Evolutionary conservation across 331 rosid species (phyloP).

Genomic region (Quercus phellos): DNA sequence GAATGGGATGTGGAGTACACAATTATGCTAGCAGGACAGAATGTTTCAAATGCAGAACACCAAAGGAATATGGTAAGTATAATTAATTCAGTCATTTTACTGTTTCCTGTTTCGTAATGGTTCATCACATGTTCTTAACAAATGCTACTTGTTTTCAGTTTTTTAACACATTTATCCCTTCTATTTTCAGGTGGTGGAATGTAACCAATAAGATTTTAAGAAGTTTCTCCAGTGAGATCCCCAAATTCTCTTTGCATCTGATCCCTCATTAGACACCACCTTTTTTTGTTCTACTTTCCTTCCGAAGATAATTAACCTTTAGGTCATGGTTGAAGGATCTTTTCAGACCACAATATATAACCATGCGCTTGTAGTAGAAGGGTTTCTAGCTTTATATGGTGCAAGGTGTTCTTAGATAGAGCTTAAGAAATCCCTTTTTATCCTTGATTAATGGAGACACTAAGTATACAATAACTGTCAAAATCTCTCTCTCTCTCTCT

Average conservation of each 20-base stretch:
- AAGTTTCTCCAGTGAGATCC: slow-evolving; percentile 16
- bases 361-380: slow-evolving; percentile 25
- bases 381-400: slow-evolving; percentile 25
- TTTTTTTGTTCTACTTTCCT: slow-evolving; percentile 11
- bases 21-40: slow-evolving; percentile 89
- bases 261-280: slow-evolving; percentile 23
- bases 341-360: slow-evolving; percentile 18
- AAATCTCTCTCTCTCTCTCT: slow-evolving; percentile 14
- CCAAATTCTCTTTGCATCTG: slow-evolving; percentile 19
- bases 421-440: slow-evolving; percentile 34
- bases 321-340: slow-evolving; percentile 32
- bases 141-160: slow-evolving; percentile 23
- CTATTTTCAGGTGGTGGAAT: slow-evolving; percentile 44
- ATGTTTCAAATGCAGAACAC: slow-evolving; percentile 78
- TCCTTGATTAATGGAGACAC: slow-evolving; percentile 13
- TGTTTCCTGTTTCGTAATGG: background rate
- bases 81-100: slow-evolving; percentile 18
- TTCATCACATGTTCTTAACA: slow-evolving; percentile 10
- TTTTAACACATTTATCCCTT: slow-evolving; percentile 21
- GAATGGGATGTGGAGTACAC: slow-evolving; percentile 84
- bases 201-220: slow-evolving; percentile 25
- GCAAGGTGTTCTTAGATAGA: slow-evolving; percentile 34
- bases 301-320: slow-evolving; percentile 28
- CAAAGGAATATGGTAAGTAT: slow-evolving; percentile 65
- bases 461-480: slow-evolving; percentile 3